These are phyloP conservation scores for Globisporangium sylvaticum DNA, from an alignment of 352 stramenopile species.

Conservation along the genomic window DNA sequence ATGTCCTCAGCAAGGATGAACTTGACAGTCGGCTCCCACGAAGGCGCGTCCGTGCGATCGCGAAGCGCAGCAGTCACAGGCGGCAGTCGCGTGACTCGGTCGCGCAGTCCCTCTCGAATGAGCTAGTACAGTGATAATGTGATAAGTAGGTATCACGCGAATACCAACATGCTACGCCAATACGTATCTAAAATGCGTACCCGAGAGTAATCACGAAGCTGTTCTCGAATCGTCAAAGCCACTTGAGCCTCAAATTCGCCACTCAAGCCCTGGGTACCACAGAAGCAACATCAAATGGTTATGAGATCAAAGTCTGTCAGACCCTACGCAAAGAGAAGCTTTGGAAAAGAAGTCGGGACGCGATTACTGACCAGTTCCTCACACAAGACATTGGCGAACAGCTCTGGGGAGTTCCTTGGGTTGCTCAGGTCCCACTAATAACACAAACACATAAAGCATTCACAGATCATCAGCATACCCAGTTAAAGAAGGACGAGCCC, in stretches of 20 bases:
- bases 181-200: conserved; percentile 23
- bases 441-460: neutral
- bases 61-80: conserved; percentile 53
- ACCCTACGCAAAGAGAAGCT: neutral
- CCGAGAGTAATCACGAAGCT: conserved; percentile 70
- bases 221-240: conserved; percentile 72
- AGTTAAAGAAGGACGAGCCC: neutral
- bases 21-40: conserved; percentile 67
- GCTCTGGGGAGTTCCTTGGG: conserved; percentile 58
- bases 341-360: neutral
- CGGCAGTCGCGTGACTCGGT: conserved; percentile 53
- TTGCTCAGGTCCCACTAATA: conserved; percentile 67
- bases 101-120: conserved; percentile 65
- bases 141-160: neutral
- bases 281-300: neutral
- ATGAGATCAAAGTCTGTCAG: neutral
- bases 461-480: neutral
- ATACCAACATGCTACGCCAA: neutral
- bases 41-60: conserved; percentile 53
- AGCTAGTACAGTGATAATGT: conserved; percentile 26
- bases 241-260: conserved; percentile 79
- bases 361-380: conserved; percentile 60
- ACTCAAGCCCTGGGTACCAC: conserved; percentile 46
- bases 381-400: conserved; percentile 59
- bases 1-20: conserved; percentile 78